Evolutionary conservation across 2,329 filamentous ascomycete genomes (phyloP).

Genomic region (Incumbomyces delicatus): DNA sequence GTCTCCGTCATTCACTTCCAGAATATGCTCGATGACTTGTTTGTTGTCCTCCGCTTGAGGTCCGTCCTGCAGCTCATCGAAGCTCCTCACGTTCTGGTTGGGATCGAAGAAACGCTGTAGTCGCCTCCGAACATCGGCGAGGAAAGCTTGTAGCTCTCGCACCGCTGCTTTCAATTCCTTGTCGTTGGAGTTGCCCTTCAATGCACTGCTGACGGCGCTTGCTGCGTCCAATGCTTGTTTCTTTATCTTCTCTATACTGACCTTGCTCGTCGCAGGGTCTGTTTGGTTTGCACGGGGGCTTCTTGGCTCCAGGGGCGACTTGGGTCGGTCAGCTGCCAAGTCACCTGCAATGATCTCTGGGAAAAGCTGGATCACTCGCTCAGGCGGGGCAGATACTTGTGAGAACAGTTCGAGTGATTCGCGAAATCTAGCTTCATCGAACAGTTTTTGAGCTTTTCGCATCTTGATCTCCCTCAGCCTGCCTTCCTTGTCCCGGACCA

Average conservation of each 20-base stretch:
- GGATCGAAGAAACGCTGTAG: slow-evolving; percentile 52
- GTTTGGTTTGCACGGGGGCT: slow-evolving; percentile 5
- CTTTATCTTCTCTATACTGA: slow-evolving; percentile 6
- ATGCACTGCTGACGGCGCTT: slow-evolving; percentile 13
- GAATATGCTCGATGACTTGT: slow-evolving; percentile 37
- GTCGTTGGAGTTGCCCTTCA: slow-evolving; percentile 40
- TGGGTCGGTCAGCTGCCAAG: slow-evolving; percentile 41
- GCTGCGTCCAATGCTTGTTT: slow-evolving; percentile 6
- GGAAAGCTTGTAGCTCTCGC: slow-evolving; percentile 72
- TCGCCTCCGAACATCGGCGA: slow-evolving; percentile 69
- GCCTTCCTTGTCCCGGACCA: slow-evolving; percentile 71
- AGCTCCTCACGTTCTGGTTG: slow-evolving; percentile 41
- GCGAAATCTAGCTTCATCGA: slow-evolving; percentile 71
- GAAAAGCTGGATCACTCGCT: slow-evolving; percentile 76
- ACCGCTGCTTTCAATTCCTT: slow-evolving; percentile 78
- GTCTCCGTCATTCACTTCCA: slow-evolving; percentile 42
- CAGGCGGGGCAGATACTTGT: slow-evolving; percentile 79
- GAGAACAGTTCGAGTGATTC: slow-evolving; percentile 85
- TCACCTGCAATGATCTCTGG: slow-evolving; percentile 76
- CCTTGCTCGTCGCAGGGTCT: slow-evolving; percentile 7
- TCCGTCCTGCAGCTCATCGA: slow-evolving; percentile 24
- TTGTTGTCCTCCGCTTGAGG: slow-evolving; percentile 31
- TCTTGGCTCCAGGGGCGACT: neutral
- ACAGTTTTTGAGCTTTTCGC: slow-evolving; percentile 77
- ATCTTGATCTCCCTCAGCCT: slow-evolving; percentile 80